Evolutionary conservation across 306 rosid species (phyloP).

Genomic region (Notholithocarpus densiflorus): DNA sequence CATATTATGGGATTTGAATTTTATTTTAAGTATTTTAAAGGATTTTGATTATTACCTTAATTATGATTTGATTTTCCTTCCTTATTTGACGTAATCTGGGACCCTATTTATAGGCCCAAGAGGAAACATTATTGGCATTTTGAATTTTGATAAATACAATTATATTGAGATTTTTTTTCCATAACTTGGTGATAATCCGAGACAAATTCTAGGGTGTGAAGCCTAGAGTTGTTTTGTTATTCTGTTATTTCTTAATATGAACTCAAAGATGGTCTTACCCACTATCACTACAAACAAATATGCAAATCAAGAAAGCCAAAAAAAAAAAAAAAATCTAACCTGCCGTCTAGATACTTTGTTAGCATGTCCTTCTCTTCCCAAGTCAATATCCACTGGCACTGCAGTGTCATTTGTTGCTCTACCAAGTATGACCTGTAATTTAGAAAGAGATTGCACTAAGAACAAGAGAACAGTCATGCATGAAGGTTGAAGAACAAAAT

Average conservation of each 20-base stretch:
- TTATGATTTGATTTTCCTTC: too few species aligned
- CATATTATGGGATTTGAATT: too few species aligned
- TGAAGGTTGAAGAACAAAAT: not conserved
- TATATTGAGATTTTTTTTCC: too few species aligned
- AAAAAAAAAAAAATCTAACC: constrained; percentile 50
- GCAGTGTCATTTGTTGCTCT: constrained; percentile 57
- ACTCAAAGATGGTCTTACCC: constrained; percentile 8
- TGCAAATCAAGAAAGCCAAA: constrained; percentile 14
- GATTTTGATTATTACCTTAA: too few species aligned
- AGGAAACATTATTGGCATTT: too few species aligned
- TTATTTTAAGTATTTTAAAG: too few species aligned
- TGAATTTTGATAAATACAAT: too few species aligned
- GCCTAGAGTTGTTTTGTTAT: too few species aligned
- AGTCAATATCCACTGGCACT: constrained; percentile 81
- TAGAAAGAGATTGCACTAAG: constrained; percentile 23
- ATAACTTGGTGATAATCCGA: too few species aligned
- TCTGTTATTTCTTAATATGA: not conserved
- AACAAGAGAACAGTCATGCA: constrained; percentile 3
- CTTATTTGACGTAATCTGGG: too few species aligned
- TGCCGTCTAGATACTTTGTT: constrained; percentile 80
- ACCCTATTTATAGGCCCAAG: too few species aligned
- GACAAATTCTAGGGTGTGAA: too few species aligned
- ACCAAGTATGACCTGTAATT: constrained; percentile 71
- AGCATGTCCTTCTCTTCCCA: constrained; percentile 63
- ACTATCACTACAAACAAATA: constrained; percentile 22